These are phyloP conservation scores for Populus euphratica DNA, from an alignment of 345 rosid species.

Conservation along the genomic window DNA sequence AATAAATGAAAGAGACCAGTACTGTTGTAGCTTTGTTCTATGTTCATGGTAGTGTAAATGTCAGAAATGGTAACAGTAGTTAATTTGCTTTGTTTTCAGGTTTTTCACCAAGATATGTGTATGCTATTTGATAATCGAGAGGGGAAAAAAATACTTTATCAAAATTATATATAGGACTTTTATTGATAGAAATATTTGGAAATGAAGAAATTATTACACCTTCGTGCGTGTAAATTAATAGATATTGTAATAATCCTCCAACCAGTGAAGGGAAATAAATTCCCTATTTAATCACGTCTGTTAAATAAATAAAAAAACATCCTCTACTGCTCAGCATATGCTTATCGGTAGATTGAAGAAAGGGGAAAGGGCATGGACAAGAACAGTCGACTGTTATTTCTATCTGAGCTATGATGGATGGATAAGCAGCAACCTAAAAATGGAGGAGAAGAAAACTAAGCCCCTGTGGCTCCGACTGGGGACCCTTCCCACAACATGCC, in stretches of 20 bases:
- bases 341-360: background rate
- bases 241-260: too few relatives aligned
- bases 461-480: background rate
- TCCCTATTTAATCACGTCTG: too few relatives aligned
- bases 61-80: background rate
- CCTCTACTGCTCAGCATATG: background rate
- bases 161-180: background rate
- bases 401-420: background rate
- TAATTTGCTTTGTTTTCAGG: too few relatives aligned
- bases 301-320: too few relatives aligned
- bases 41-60: slow-evolving; percentile 9
- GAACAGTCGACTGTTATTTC: background rate
- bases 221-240: background rate
- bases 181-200: background rate
- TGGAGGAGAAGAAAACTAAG: background rate
- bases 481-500: slow-evolving; percentile 23
- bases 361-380: background rate
- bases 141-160: background rate
- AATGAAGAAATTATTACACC: background rate
- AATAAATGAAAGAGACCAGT: slow-evolving; percentile 12
- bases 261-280: background rate
- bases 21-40: slow-evolving; percentile 16
- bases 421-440: background rate
- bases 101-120: background rate
- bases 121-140: background rate